Conservation (phyloP, 2,329 filamentous ascomycete species). For the Harringtonia aguacate region DNA sequence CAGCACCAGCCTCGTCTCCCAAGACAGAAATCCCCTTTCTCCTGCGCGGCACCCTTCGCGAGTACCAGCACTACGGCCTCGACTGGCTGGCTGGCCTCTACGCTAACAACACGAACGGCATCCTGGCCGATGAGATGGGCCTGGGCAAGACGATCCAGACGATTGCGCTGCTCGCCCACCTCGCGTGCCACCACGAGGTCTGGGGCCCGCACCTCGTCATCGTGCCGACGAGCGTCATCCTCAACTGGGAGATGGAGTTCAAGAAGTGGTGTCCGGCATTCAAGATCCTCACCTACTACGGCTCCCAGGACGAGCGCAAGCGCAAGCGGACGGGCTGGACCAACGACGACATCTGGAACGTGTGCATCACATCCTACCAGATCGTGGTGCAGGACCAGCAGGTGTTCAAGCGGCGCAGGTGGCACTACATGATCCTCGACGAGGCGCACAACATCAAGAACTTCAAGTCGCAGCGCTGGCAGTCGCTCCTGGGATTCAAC, state of each 20-base stretch:
- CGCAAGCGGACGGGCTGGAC: constrained; percentile 89
- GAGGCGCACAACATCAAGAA: constrained; percentile 99
- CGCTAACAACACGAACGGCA: constrained; percentile 86
- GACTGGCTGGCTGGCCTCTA: constrained; percentile 96
- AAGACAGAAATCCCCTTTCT: constrained; percentile 73
- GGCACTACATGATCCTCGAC: constrained; percentile 98
- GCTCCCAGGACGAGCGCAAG: constrained; percentile 83
- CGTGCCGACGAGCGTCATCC: constrained; percentile 94
- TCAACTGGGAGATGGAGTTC: constrained; percentile 99
- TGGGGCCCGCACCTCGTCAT: constrained; percentile 97
- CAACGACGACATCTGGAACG: constrained; percentile 89
- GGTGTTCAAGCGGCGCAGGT: constrained; percentile 81
- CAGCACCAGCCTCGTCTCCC: constrained; percentile 18
- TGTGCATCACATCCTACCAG: constrained; percentile 96
- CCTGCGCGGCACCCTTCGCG: constrained; percentile 76
- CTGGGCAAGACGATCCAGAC: constrained; percentile 98
- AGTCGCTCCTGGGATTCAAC: constrained; percentile 87
- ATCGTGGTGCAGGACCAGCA: constrained; percentile 89
- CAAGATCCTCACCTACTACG: constrained; percentile 96
- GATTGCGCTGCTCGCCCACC: constrained; percentile 82
- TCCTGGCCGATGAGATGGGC: constrained; percentile 96
- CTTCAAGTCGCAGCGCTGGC: constrained; percentile 95
- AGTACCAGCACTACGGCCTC: constrained; percentile 94
- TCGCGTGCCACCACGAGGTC: constrained; percentile 79
- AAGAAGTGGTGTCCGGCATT: constrained; percentile 98